These are phyloP conservation scores for Cryomyces minteri DNA, from an alignment of 495 filamentous ascomycete genomes.

Conservation along the genomic window DNA sequence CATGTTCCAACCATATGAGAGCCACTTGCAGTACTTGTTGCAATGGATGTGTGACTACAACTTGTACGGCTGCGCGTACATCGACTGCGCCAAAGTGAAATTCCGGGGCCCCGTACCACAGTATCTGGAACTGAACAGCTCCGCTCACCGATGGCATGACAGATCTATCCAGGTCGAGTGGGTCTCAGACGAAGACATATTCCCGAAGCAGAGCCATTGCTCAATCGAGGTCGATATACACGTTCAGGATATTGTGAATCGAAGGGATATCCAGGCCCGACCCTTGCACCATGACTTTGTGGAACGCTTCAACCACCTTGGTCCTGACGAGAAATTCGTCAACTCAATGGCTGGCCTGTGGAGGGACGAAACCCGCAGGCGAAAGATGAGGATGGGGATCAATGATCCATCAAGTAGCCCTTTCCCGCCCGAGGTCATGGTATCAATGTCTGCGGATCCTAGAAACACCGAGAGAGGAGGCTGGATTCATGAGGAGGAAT, in stretches of 20 bases:
- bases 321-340: constrained; percentile 57
- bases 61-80: constrained; percentile 78
- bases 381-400: constrained; percentile 49
- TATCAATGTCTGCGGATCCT: constrained; percentile 71
- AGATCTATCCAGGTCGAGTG: constrained; percentile 35
- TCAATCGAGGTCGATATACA: constrained; percentile 76
- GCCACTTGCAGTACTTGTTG: constrained; percentile 73
- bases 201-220: constrained; percentile 73
- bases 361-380: constrained; percentile 72
- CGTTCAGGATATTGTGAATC: constrained; percentile 76
- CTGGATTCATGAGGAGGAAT: constrained; percentile 90
- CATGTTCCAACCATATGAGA: constrained; percentile 79
- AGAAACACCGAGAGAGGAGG: constrained; percentile 46
- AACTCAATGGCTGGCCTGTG: constrained; percentile 89
- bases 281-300: constrained; percentile 74
- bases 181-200: constrained; percentile 37
- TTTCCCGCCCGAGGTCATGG: constrained; percentile 58
- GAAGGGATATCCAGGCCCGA: constrained; percentile 50
- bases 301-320: constrained; percentile 47
- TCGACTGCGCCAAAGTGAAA: constrained; percentile 45
- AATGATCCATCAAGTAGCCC: constrained; percentile 45
- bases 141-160: constrained; percentile 62
- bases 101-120: constrained; percentile 67
- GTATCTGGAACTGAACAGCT: constrained; percentile 34
- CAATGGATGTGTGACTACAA: constrained; percentile 99